These are phyloP conservation scores for Plasmodium malariae DNA, from an alignment of 169 alveolate genomes.

Conservation along the genomic window DNA sequence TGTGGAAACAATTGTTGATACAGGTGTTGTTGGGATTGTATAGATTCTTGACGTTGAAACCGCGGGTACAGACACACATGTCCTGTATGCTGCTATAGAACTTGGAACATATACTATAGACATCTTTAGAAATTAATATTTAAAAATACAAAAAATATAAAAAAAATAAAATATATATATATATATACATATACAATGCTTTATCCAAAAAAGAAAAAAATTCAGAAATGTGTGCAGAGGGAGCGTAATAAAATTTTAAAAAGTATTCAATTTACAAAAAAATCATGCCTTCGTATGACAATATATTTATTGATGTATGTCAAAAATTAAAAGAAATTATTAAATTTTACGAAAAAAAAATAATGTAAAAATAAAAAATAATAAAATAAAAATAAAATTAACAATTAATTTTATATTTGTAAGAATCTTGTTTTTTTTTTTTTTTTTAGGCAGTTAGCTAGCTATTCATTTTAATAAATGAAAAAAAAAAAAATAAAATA, in stretches of 20 bases:
- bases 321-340: too few relatives aligned
- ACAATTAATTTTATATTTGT: too few relatives aligned
- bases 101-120: conserved; percentile 49
- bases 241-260: too few relatives aligned
- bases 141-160: conserved; percentile 1
- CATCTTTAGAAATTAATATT: conserved; percentile 23
- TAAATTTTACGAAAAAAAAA: too few relatives aligned
- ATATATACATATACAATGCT: too few relatives aligned
- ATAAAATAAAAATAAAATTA: too few relatives aligned
- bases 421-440: too few relatives aligned
- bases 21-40: conserved; percentile 13
- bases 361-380: too few relatives aligned
- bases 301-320: not conserved
- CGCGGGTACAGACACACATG: conserved; percentile 53
- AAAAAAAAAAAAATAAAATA: not conserved
- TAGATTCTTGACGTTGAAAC: conserved; percentile 25
- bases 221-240: too few relatives aligned
- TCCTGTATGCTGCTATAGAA: conserved; percentile 24
- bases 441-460: conserved; percentile 3
- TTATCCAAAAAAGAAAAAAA: too few relatives aligned
- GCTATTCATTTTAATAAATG: not conserved
- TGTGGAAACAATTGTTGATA: conserved; percentile 34
- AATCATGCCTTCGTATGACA: not conserved
- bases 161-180: not conserved
- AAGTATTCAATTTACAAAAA: not conserved